phyloP scores from a whole-genome alignment of 176 grass and related monocot species.

The Eremochloa ophiuroides region DNA sequence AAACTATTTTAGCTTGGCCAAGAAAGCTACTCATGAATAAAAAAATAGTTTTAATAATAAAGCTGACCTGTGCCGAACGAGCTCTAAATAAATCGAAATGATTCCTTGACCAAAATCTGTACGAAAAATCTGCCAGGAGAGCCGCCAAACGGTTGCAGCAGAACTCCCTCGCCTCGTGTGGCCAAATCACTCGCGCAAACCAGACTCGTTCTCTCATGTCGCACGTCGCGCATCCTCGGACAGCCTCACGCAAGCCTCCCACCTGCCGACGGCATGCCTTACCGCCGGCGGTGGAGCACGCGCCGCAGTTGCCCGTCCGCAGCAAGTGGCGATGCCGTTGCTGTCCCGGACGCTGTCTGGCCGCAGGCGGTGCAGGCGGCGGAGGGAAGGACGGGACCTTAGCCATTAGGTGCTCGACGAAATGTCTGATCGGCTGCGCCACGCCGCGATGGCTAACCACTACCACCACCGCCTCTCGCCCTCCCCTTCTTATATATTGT shows the following conservation, averaged over 20 bases:
- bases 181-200: background rate
- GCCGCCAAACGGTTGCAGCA: no score
- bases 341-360: background rate
- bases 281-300: background rate
- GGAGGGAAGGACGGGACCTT: background rate
- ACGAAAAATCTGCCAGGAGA: no score
- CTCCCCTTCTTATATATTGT: background rate
- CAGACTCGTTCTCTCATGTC: background rate
- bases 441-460: background rate
- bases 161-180: no score
- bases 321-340: no score
- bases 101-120: no score
- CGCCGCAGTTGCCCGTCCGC: background rate
- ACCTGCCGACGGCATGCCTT: background rate
- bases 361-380: background rate
- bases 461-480: background rate
- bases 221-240: background rate
- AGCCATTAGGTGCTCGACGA: background rate
- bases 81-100: no score
- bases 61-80: no score
- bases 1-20: no score
- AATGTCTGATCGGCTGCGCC: background rate
- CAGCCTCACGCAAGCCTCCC: background rate
- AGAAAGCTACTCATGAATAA: no score
- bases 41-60: no score